These are phyloP conservation scores for Ascochyta lentis DNA, from an alignment of 2,329 filamentous ascomycete species.

Conservation along the genomic window DNA sequence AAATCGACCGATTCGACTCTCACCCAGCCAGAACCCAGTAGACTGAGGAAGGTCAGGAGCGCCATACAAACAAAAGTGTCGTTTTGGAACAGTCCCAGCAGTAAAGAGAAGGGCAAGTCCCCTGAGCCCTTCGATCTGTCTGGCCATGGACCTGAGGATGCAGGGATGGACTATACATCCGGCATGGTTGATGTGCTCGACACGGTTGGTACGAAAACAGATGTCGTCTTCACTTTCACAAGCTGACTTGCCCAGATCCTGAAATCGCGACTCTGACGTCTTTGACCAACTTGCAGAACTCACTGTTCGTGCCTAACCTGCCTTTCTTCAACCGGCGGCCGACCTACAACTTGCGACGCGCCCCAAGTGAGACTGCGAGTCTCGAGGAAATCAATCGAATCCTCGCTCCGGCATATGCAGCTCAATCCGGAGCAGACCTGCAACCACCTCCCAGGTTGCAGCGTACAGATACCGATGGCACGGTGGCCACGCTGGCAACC, in stretches of 20 bases:
- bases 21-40: slow-evolving; percentile 24
- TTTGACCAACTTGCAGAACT: slow-evolving; percentile 89
- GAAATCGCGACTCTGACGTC: slow-evolving; percentile 84
- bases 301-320: slow-evolving; percentile 83
- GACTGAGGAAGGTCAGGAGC: slow-evolving; percentile 38
- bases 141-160: slow-evolving; percentile 2
- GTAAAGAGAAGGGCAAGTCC: slow-evolving; percentile 15
- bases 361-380: slow-evolving; percentile 46
- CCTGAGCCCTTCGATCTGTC: slow-evolving; percentile 3
- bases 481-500: slow-evolving; percentile 56
- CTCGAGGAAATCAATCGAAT: slow-evolving; percentile 40
- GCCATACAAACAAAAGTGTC: slow-evolving; percentile 38
- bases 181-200: slow-evolving; percentile 72
- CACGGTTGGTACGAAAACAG: slow-evolving; percentile 64
- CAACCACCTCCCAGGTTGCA: slow-evolving; percentile 29
- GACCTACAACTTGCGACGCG: slow-evolving; percentile 74
- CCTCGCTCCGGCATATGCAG: slow-evolving; percentile 29
- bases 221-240: neutral
- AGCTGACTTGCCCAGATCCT: slow-evolving; percentile 65
- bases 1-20: slow-evolving; percentile 26
- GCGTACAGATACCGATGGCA: slow-evolving; percentile 34
- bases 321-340: slow-evolving; percentile 79
- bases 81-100: slow-evolving; percentile 31
- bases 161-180: slow-evolving; percentile 60
- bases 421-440: slow-evolving; percentile 22